phyloP scores from a whole-genome alignment of 1,139 yeast species.

The Geotrichum cucujoidarum region DNA sequence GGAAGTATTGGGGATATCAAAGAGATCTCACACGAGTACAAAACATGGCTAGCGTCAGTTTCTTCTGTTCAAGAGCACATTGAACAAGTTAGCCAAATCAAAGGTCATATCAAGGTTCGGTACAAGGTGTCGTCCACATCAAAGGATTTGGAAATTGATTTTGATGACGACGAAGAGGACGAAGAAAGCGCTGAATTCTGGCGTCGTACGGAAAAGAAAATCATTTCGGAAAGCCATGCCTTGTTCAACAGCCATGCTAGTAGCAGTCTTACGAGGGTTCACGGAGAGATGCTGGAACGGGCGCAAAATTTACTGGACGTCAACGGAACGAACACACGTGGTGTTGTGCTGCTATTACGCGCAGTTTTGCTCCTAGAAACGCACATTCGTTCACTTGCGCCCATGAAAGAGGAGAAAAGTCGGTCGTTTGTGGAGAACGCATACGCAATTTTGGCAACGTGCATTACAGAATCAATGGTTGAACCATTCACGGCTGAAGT shows the following conservation, averaged over 20 bases:
- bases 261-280: conserved; percentile 10
- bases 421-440: conserved; percentile 3
- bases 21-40: conserved; percentile 16
- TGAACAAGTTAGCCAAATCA: conserved; percentile 17
- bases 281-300: conserved; percentile 13
- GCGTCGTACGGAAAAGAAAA: conserved; percentile 14
- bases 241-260: conserved; percentile 9
- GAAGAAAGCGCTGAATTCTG: conserved; percentile 17
- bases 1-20: conserved; percentile 18
- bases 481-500: not conserved
- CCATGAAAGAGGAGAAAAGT: not conserved
- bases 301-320: conserved; percentile 12
- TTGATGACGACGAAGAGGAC: conserved; percentile 14
- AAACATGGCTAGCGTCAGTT: conserved; percentile 17
- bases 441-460: conserved; percentile 14
- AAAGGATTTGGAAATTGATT: conserved; percentile 5
- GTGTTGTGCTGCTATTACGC: conserved; percentile 8
- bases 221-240: conserved; percentile 9
- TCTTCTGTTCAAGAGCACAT: conserved; percentile 13
- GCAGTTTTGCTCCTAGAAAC: conserved; percentile 16
- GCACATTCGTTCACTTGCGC: conserved; percentile 2
- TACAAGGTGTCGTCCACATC: conserved; percentile 7
- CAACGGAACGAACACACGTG: not conserved
- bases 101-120: conserved; percentile 8
- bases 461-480: conserved; percentile 2